Conservation (phyloP, 148 eudicot genomes). For the Amaranthus cruentus region DNA sequence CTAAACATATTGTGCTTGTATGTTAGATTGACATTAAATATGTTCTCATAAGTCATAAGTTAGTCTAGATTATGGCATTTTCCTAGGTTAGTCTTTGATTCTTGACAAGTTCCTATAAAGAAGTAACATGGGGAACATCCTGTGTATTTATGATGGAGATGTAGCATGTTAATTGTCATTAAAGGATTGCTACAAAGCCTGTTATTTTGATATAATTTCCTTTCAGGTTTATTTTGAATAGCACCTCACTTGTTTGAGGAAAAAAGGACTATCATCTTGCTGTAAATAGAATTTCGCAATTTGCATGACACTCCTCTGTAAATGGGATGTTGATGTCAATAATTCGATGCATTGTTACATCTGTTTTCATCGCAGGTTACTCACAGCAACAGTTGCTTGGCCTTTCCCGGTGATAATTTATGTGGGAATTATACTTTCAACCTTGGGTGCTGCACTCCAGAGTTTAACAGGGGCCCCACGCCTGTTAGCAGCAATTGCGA, state of each 20-base stretch:
- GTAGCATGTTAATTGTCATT: neutral
- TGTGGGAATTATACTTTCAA: constrained; percentile 91
- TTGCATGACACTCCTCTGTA: neutral
- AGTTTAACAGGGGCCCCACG: constrained; percentile 97
- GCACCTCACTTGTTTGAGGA: too few species aligned
- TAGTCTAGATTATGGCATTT: neutral
- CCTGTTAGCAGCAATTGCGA: constrained; percentile 94
- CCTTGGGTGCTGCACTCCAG: constrained; percentile 97
- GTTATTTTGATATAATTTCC: too few species aligned
- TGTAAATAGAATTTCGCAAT: neutral
- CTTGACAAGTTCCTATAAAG: neutral
- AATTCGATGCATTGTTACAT: constrained; percentile 3
- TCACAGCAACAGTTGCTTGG: constrained; percentile 97
- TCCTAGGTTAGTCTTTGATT: neutral
- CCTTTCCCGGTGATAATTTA: constrained; percentile 77
- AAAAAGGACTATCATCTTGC: too few species aligned
- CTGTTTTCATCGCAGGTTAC: constrained; percentile 60
- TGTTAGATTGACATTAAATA: neutral
- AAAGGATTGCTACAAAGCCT: too few species aligned
- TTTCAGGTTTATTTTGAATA: too few species aligned
- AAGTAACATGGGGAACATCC: neutral
- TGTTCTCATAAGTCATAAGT: too few species aligned
- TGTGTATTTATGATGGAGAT: neutral
- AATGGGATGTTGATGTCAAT: neutral
- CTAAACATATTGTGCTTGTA: neutral